A percentile compares a stretch with the other conserved stretches of the same genome.
Conservation (phyloP, 352 stramenopile species). For the Globisporangium emineosum region DNA sequence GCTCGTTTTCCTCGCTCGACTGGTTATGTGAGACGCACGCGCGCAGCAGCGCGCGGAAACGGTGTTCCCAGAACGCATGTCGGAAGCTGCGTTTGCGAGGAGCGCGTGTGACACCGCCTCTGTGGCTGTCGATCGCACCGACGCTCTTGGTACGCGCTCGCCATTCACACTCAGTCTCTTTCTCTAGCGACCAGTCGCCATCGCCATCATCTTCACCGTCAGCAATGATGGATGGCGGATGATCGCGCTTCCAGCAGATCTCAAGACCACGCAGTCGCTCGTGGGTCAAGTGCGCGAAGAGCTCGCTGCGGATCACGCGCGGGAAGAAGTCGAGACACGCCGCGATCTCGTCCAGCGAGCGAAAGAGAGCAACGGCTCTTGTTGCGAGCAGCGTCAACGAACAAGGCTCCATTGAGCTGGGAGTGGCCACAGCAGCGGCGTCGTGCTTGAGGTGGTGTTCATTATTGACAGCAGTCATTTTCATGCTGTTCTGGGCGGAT, state of each 20-base stretch:
- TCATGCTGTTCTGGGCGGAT: background rate
- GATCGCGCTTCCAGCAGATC: conserved; percentile 25
- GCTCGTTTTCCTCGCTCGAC: background rate
- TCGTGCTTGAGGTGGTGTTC: background rate
- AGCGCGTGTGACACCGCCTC: background rate
- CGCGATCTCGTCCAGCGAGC: conserved; percentile 34
- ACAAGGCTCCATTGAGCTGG: background rate
- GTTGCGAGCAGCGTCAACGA: conserved; percentile 34
- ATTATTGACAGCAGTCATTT: background rate
- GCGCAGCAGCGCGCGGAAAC: conserved; percentile 48
- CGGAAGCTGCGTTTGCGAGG: conserved; percentile 35
- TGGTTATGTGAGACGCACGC: conserved; percentile 18
- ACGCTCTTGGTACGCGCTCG: conserved; percentile 7
- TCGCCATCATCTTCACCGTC: conserved; percentile 18
- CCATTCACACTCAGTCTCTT: conserved; percentile 21
- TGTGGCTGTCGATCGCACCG: background rate
- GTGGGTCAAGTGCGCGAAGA: conserved; percentile 39
- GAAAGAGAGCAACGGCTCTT: conserved; percentile 25
- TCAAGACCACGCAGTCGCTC: conserved; percentile 50
- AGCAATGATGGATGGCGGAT: background rate
- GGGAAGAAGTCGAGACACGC: conserved; percentile 44
- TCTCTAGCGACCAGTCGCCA: conserved; percentile 16
- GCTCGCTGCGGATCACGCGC: conserved; percentile 29
- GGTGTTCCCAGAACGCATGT: conserved; percentile 54
- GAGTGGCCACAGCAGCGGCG: background rate